Evolutionary conservation across 2,329 filamentous ascomycete species (phyloP).

Genomic region (Gnomoniopsis smithogilvyi): DNA sequence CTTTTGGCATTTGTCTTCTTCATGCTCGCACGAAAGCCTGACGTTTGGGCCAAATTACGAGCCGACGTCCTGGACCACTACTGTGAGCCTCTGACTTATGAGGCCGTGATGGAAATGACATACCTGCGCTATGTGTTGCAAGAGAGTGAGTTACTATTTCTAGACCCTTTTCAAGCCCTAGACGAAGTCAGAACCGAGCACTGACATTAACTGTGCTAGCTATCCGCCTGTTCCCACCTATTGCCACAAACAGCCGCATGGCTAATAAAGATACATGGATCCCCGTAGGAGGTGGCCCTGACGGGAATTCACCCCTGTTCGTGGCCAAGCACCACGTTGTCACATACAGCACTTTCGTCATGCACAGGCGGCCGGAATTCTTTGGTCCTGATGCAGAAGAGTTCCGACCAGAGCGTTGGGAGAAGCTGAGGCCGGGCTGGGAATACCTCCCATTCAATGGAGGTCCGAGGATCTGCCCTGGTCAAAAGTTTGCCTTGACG

Average conservation of each 20-base stretch:
- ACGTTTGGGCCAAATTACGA: too few relatives aligned
- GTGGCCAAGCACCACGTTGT: background rate
- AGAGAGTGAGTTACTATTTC: too few relatives aligned
- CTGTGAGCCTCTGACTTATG: too few relatives aligned
- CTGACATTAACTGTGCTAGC: too few relatives aligned
- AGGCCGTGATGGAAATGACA: too few relatives aligned
- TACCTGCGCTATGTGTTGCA: too few relatives aligned
- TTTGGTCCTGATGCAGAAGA: background rate
- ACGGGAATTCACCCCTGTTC: background rate
- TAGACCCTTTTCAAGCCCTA: too few relatives aligned
- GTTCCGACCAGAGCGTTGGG: background rate
- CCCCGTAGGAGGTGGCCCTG: background rate
- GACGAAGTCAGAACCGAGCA: too few relatives aligned
- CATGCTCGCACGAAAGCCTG: too few relatives aligned
- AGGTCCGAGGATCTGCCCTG: slow-evolving; percentile 51
- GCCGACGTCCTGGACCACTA: too few relatives aligned
- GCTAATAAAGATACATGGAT: background rate
- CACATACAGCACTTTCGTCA: background rate
- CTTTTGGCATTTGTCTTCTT: too few relatives aligned
- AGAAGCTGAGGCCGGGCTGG: slow-evolving; percentile 31
- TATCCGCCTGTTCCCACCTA: background rate
- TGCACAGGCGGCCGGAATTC: background rate
- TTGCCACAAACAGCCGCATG: background rate
- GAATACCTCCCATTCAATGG: slow-evolving; percentile 55
- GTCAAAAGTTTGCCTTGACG: slow-evolving; percentile 57